Evolutionary conservation across 2,329 filamentous ascomycete species (phyloP).

Genomic region (Pseudogymnoascus sp.): DNA sequence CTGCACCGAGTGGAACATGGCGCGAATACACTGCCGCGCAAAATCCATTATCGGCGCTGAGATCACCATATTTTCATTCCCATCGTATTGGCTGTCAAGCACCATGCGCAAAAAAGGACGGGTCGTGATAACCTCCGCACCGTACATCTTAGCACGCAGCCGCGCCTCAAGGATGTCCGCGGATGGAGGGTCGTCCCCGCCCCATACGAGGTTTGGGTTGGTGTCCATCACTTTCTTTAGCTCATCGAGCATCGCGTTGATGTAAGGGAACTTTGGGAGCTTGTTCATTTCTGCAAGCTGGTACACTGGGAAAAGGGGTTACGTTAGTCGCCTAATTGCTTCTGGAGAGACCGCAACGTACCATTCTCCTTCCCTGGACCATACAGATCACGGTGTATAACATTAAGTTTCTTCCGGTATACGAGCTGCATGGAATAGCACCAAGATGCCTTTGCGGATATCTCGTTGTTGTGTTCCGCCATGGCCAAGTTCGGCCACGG

Average conservation of each 20-base stretch:
- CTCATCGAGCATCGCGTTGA: slow-evolving; percentile 37
- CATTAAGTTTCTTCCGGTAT: slow-evolving; percentile 55
- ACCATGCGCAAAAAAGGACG: slow-evolving; percentile 61
- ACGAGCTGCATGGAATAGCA: slow-evolving; percentile 57
- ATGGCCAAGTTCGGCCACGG: slow-evolving; percentile 52
- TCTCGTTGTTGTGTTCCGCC: slow-evolving; percentile 35
- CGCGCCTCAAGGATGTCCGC: slow-evolving; percentile 71
- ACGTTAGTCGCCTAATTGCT: background rate
- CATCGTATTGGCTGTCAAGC: slow-evolving; percentile 37
- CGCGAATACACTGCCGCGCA: slow-evolving; percentile 43
- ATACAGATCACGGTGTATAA: slow-evolving; percentile 42
- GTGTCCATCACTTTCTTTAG: slow-evolving; percentile 25
- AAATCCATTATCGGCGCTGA: slow-evolving; percentile 38
- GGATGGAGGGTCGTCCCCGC: slow-evolving; percentile 61
- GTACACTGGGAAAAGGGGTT: background rate
- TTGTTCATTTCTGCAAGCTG: background rate
- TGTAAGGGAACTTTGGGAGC: slow-evolving; percentile 33
- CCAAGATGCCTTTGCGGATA: slow-evolving; percentile 41
- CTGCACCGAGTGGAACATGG: slow-evolving; percentile 61
- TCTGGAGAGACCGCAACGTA: slow-evolving; percentile 9
- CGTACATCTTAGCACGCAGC: slow-evolving; percentile 89
- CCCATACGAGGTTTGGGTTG: slow-evolving; percentile 33
- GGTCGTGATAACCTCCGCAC: slow-evolving; percentile 81
- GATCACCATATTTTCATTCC: slow-evolving; percentile 26
- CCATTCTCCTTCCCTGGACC: slow-evolving; percentile 18